Percentiles rank a stretch among this genome's conserved stretches.
These are phyloP conservation scores for Solanum dulcamara DNA, from an alignment of 257 asterid species.

Conservation along the genomic window DNA sequence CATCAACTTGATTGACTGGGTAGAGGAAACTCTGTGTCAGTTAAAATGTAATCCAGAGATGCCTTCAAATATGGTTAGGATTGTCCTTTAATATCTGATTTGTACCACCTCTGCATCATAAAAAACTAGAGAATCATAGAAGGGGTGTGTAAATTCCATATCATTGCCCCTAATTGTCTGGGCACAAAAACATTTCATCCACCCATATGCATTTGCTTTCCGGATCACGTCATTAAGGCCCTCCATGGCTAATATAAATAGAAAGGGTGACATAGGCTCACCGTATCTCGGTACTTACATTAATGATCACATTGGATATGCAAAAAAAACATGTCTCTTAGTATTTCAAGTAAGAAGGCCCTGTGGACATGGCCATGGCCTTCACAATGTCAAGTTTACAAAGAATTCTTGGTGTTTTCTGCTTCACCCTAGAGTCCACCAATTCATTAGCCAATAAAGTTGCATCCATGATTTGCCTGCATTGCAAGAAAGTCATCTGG, in stretches of 20 bases:
- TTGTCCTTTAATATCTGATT: not conserved
- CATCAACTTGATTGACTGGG: not conserved
- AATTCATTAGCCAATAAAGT: not conserved
- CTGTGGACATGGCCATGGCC: not conserved
- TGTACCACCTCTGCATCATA: not conserved
- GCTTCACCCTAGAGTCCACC: not conserved
- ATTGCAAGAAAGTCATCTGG: not conserved
- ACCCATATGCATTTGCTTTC: not conserved
- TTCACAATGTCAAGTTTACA: not conserved
- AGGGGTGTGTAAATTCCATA: not conserved
- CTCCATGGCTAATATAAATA: not conserved
- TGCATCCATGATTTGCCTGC: not conserved
- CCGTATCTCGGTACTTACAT: not conserved
- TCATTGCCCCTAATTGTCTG: not conserved
- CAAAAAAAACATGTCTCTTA: not conserved
- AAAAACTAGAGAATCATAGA: not conserved
- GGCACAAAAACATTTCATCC: not conserved
- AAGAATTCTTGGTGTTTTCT: not conserved
- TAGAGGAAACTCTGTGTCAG: not conserved
- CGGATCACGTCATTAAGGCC: not conserved
- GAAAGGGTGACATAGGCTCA: not conserved
- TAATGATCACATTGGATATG: not conserved
- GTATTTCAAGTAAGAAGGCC: not conserved
- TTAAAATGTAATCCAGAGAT: not conserved
- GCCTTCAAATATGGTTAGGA: not conserved